phyloP scores from a whole-genome alignment of 768 basidiomycete genomes.

The Termitomyces titanicus region DNA sequence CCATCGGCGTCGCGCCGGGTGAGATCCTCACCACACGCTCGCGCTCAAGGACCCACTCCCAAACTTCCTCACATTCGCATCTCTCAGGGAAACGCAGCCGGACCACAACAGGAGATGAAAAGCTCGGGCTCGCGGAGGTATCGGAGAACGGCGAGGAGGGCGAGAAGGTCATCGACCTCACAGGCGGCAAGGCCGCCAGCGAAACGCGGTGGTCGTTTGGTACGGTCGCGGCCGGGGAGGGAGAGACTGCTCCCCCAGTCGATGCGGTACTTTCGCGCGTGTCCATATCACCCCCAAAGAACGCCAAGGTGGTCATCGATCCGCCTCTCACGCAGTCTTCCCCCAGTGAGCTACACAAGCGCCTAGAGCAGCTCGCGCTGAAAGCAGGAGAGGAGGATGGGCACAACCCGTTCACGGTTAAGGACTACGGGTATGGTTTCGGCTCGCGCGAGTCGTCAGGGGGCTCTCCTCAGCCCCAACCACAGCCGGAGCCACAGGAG shows the following conservation, averaged over 20 bases:
- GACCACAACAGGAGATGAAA: conserved; percentile 6
- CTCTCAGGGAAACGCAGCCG: conserved; percentile 11
- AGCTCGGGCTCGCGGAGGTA: conserved; percentile 1
- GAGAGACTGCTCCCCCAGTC: background rate
- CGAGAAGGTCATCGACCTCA: conserved; percentile 28
- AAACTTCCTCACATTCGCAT: background rate
- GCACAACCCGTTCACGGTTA: conserved; percentile 50
- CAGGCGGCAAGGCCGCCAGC: conserved; percentile 17
- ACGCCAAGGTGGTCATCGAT: background rate
- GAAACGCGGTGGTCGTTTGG: conserved; percentile 57
- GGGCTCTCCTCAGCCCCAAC: background rate
- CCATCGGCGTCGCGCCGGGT: conserved; percentile 37
- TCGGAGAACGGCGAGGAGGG: background rate
- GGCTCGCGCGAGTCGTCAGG: conserved; percentile 26
- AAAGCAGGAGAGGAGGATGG: conserved; percentile 12
- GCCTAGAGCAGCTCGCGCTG: conserved; percentile 5
- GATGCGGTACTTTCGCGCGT: background rate
- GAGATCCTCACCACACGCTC: conserved; percentile 22
- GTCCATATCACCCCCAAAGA: background rate
- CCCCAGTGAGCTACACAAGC: conserved; percentile 6
- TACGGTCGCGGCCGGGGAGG: conserved; percentile 19
- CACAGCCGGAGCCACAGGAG: conserved; percentile 11
- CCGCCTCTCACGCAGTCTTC: background rate
- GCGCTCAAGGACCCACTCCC: conserved; percentile 27
- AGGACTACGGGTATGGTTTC: conserved; percentile 64